Conservation (phyloP, 2,329 filamentous ascomycete species). For the Bertia moriformis region DNA sequence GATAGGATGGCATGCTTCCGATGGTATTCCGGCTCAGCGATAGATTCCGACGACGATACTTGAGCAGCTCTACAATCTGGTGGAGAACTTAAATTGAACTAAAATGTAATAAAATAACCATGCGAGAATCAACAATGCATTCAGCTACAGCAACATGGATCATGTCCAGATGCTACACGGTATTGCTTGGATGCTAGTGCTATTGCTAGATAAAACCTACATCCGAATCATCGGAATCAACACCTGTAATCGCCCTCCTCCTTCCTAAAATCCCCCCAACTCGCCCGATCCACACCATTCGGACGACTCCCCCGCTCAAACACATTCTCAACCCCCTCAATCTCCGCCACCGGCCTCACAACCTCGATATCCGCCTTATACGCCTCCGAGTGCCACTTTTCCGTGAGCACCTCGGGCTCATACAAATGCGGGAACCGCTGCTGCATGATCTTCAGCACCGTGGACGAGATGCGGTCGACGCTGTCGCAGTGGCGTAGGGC, state of each 20-base stretch:
- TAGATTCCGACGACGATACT: too few species aligned
- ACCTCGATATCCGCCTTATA: constrained; percentile 12
- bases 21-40: too few species aligned
- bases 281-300: background rate
- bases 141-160: too few species aligned
- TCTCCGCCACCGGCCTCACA: background rate
- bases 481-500: constrained; percentile 43
- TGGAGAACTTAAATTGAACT: too few species aligned
- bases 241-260: background rate
- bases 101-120: too few species aligned
- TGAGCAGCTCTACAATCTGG: too few species aligned
- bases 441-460: constrained; percentile 39
- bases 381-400: constrained; percentile 29
- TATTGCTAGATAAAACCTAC: too few species aligned
- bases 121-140: too few species aligned
- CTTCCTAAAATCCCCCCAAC: background rate
- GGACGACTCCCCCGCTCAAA: background rate
- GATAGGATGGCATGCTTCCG: too few species aligned
- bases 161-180: too few species aligned
- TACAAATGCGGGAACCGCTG: constrained; percentile 38
- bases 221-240: too few species aligned
- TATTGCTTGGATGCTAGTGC: too few species aligned
- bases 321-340: background rate
- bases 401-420: constrained; percentile 23
- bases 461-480: constrained; percentile 49